Evolutionary conservation across 805 yeast genomes (phyloP).

Genomic region (Dipodascus albidus): DNA sequence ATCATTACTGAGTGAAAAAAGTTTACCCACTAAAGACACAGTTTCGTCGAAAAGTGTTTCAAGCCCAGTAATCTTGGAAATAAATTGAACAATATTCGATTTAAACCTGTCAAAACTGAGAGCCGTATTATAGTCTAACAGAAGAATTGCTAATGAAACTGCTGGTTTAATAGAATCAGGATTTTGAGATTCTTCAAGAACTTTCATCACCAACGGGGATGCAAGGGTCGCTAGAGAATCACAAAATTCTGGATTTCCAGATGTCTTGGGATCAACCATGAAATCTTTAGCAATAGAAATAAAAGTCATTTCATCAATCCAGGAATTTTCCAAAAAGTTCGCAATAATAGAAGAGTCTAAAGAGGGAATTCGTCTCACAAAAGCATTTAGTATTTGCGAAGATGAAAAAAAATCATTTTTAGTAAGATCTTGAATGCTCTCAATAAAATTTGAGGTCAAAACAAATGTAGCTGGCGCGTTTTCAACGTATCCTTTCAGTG

Average conservation of each 20-base stretch:
- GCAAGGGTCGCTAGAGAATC: background rate
- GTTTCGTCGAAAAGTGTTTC: slow-evolving; percentile 6
- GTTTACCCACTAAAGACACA: slow-evolving; percentile 5
- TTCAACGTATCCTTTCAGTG: background rate
- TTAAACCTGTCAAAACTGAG: background rate
- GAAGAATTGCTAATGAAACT: background rate
- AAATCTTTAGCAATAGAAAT: background rate
- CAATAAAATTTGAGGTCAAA: background rate
- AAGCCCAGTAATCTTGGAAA: slow-evolving; percentile 3
- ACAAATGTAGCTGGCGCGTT: background rate
- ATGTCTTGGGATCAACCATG: background rate
- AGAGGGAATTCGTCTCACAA: background rate
- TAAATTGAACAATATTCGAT: background rate
- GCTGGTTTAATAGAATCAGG: background rate
- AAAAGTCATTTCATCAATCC: background rate
- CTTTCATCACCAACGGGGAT: background rate
- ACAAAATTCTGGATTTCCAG: background rate
- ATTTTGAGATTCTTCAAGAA: background rate
- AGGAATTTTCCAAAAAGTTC: background rate
- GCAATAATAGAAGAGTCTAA: background rate
- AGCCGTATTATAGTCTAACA: background rate
- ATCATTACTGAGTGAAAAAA: slow-evolving; percentile 1
- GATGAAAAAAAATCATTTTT: background rate
- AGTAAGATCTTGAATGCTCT: background rate
- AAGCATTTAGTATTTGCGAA: background rate